Evolutionary conservation across 148 eudicot genomes (phyloP), one percentile per base, ranked within the genome.

Genomic region (Rheum nobile): DNA sequence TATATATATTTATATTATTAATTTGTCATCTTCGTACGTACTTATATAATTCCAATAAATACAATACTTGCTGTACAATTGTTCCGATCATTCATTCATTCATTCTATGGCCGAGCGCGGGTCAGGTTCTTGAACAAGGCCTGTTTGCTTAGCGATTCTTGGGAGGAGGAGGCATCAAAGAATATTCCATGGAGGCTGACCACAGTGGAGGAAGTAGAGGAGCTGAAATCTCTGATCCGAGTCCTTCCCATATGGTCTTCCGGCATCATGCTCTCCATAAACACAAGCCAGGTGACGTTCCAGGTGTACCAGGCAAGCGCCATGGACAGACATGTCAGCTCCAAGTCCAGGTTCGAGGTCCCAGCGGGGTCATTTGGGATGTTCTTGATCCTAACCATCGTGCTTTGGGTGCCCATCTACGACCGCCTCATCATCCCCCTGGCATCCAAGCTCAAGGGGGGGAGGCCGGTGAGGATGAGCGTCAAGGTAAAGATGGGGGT

Each of bases 241-340:
- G 85, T 92, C 11, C 38, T 86, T 9, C 97, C 97, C 9, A 73
- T 88, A 43, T 92, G 97, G 97, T 89, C 95, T 2, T 47, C 95
- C 4, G 83, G 84, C 19, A 84, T 92, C 67, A 86, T 92, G 86
- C 70, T 84, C 75, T 79, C 92, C 0, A 77, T 92, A 65, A 82
- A 82, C 79, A 69, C 84, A 7, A 84, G 83, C 76, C 89, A 83
- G 11, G 57, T 68, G 59, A 71, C 92, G 3, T 88, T 88, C 46
- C 87, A 82, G 0, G 8, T 85, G 14, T 79, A 89, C 55, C 87
- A 85, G 65, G 97, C 97, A 0, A 79, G 46, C 63, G 77, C 89
- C 71, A 89, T 92, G 97, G 86, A 92, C 46, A 37, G 97, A 50
- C 97, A 92, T 74, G 13, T 93, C 6, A 78, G 84, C 73, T 17